Base-by-base conservation (phyloP, 2,329 filamentous ascomycete species). In the Raffaelea arxii region DNA sequence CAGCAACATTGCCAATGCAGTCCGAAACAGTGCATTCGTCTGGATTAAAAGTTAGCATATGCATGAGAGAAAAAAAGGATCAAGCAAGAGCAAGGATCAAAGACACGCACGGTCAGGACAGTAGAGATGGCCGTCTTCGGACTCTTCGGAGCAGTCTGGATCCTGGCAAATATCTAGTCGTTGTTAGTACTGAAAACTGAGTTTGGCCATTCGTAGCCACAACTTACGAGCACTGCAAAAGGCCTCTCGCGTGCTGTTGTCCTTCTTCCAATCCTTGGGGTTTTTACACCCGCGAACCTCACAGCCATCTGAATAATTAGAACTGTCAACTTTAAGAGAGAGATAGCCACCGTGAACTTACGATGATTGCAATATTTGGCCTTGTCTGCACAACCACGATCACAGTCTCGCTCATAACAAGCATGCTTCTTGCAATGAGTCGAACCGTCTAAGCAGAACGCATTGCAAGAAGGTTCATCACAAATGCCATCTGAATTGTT, bases 341-440 rank as follows among this genome's bases (percentile, higher is more conserved):
- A n/a, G 32, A 5, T 36, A 36, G 32, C 6, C 6, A 36, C 14
- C 16, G 32, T 36, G 7, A 18, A 48, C 49, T 4, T 23, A 51
- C 49, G 51, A 2, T 3, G 11, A 6, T 40, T 36, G 37, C 51
- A 53, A 30, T 40, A 53, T 19, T 41, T 46, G 23, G 38, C 22
- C 6, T 23, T 22, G 14, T 37, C 41, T 14, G 16, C 11, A 19
- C 39, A 44, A 32, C 36, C 35, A 4, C 30, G 25, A 19, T 2
- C 10, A 37, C 51, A 53, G 46, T 41, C 48, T 23, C 42, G 45
- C 30, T 53, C 51, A 4, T 27, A n/a, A 19, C 51, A 53, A 32
- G 43, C 49, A 22, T 53, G 51, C 30, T 48, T 46, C 22, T 40
- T 42, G 42, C 51, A 53, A 44, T 47, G 32, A 2, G 25, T n/a